phyloP scores from a whole-genome alignment of 352 stramenopile genomes.

The Halophytophthora batemanensis region DNA sequence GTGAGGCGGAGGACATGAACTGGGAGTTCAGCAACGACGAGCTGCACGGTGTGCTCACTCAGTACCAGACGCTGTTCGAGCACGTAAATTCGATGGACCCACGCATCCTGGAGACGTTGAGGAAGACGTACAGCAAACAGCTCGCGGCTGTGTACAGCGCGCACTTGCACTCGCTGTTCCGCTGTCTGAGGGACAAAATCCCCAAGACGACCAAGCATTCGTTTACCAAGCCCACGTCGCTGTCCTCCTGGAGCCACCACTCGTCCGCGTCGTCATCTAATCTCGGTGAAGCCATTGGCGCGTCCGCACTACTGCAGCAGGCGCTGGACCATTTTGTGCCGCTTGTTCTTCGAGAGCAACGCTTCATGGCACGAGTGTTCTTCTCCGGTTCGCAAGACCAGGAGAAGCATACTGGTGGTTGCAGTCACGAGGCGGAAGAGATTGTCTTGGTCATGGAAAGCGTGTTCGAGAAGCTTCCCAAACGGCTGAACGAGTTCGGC shows the following conservation, averaged over 20 bases:
- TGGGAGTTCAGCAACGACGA: constrained; percentile 64
- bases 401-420: constrained; percentile 1
- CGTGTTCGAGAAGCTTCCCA: constrained; percentile 73
- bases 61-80: constrained; percentile 47
- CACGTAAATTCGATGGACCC: constrained; percentile 41
- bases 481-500: constrained; percentile 66
- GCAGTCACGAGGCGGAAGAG: constrained; percentile 39
- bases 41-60: constrained; percentile 40
- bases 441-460: constrained; percentile 56
- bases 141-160: constrained; percentile 44
- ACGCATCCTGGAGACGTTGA: constrained; percentile 28
- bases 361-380: constrained; percentile 39
- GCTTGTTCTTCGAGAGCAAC: constrained; percentile 50
- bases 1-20: constrained; percentile 45
- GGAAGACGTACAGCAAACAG: constrained; percentile 54
- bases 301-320: constrained; percentile 61
- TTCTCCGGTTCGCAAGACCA: constrained; percentile 25
- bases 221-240: constrained; percentile 53
- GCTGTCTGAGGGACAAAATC: constrained; percentile 57
- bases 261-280: constrained; percentile 53
- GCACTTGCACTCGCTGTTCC: constrained; percentile 59
- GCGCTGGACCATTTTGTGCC: constrained; percentile 65
- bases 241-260: constrained; percentile 64
- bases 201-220: constrained; percentile 43
- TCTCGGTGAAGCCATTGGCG: constrained; percentile 45